Base-by-base conservation (phyloP, 2,329 filamentous ascomycete genomes). In the Botrytis paeoniae region DNA sequence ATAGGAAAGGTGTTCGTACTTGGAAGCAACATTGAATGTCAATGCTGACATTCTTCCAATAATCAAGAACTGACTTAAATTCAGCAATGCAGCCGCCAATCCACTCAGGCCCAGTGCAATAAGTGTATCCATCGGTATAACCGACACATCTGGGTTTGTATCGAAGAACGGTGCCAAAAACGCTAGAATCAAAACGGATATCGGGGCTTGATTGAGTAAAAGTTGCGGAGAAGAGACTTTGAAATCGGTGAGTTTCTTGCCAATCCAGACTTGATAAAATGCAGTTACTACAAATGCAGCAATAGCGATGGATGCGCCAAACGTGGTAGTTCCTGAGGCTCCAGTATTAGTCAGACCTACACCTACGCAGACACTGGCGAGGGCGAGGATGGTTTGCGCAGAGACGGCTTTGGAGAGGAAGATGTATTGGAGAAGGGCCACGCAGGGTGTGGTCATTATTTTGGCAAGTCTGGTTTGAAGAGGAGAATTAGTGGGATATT, bases 241-340 rank as follows among this genome's bases (percentile, higher is more conserved):
- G 63, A 85, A 84, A 75, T 85, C 84, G 72, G 82, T 81, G 72
- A 85, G 84, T 78, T 85, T 85, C 81, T 85, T 85, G 75, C 83
- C 83, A 73, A 85, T 85, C 84, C 83, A 85, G 64, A 85, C 84
- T 77, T 85, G 83, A 74, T 85, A 85, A 64, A 85, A 82, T 1
- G 83, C 83, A 14, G 84, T 85, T 3, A 83, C 82, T 72, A 81
- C 82, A 74, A 85, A 85, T 14, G 84, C 83, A 48, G 83, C 77
- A 6, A 81, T 80, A 1, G 84, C 83, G 73, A 84, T 81, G 20
- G 83, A 82, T 37, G 83, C 81, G 39, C 84, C 84, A 20, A 83
- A 79, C n/a, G 81, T 80, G 14, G 82, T 84, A 0, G 76, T 78
- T 72, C 82, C 82, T 59, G 82, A 79, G 1, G 81, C 80, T 39